A percentile compares a stretch with the other conserved stretches of the same genome.
phyloP scores from a whole-genome alignment of 1,284 basidiomycete species.

The Waitea zeae region DNA sequence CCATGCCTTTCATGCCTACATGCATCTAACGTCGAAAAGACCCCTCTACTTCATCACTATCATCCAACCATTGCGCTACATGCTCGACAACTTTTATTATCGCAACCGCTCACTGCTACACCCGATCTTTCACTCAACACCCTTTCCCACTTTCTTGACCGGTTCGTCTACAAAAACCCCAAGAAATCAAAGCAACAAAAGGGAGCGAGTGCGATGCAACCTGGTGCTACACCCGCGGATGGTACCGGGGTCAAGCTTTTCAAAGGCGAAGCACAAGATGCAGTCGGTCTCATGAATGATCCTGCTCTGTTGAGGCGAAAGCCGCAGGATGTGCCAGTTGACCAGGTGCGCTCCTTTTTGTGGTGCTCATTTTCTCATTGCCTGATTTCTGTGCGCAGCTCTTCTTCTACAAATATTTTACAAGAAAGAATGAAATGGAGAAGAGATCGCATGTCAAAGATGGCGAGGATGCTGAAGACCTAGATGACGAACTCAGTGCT shows the following conservation, averaged over 20 bases:
- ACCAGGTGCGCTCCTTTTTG: constrained; percentile 41
- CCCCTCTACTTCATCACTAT: constrained; percentile 71
- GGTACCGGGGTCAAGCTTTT: constrained; percentile 55
- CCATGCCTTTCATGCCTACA: not conserved
- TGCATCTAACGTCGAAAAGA: constrained; percentile 20
- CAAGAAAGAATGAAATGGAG: constrained; percentile 39
- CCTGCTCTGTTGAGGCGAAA: constrained; percentile 63
- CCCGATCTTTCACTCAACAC: constrained; percentile 13
- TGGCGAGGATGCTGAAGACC: constrained; percentile 16
- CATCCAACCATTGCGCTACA: constrained; percentile 87
- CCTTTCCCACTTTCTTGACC: constrained; percentile 81
- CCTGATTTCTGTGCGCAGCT: constrained; percentile 20
- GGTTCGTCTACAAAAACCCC: constrained; percentile 60
- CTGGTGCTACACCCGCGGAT: constrained; percentile 34
- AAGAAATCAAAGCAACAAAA: constrained; percentile 70
- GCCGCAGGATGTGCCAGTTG: constrained; percentile 67
- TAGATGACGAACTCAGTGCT: constrained; percentile 18
- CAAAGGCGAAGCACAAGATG: constrained; percentile 41
- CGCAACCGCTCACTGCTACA: constrained; percentile 22
- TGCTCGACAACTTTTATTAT: constrained; percentile 64
- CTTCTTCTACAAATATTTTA: constrained; percentile 51
- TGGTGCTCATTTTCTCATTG: not conserved
- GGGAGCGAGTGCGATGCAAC: constrained; percentile 90
- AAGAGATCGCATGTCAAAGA: constrained; percentile 21
- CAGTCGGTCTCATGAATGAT: constrained; percentile 52